Base-by-base conservation (phyloP, 306 rosid genomes). In the Cucurbita ficifolia region DNA sequence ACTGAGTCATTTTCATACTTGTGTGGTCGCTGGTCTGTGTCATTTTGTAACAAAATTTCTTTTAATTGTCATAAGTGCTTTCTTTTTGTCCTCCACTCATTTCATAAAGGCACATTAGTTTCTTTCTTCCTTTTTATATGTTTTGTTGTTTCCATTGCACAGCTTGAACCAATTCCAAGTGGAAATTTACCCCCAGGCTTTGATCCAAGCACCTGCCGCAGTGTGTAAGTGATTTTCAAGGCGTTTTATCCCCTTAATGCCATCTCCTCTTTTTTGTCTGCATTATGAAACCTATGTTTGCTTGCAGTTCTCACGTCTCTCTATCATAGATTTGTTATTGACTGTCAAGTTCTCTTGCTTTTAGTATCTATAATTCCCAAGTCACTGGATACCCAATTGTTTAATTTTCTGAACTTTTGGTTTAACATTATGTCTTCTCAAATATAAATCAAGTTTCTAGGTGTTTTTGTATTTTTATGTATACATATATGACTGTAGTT, bases 181-280 rank as follows among this genome's bases (percentile, higher is more conserved):
- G 98, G 98, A 85, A 94, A 94, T 87, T 88, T 94, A 84, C 98
- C 98, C 79, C 98, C 97, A 68, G 98, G 98, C 85, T 94, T 93
- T 87, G 98, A 94, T 90, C 98, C 98, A 79, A 94, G 98, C 79
- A 87, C 97, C 83, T 94, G 98, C 96, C 98, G 98, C 92, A 90
- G 98, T 87, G 98, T 94, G 98, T 94, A 92, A 94, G 98, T 93
- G 88, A 82, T 80, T 90, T 90, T 71, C 82, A 80, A 76, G 91
- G 79, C 80, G 52, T 64, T 83, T 84, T 73, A 54, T 63, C n/a
- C 38, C 60, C 21, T 68, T 39, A 56, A 56, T 10, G 46, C 60
- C 16, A 68, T 76, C 54, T 54, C 29, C 46, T 53, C 42, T 68
- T 54, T 35, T 22, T 58, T 70, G 79, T 73, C 73, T 60, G n/a